Conservation (phyloP, 176 grass and related monocot genomes). For the Phoenix dactylifera region DNA sequence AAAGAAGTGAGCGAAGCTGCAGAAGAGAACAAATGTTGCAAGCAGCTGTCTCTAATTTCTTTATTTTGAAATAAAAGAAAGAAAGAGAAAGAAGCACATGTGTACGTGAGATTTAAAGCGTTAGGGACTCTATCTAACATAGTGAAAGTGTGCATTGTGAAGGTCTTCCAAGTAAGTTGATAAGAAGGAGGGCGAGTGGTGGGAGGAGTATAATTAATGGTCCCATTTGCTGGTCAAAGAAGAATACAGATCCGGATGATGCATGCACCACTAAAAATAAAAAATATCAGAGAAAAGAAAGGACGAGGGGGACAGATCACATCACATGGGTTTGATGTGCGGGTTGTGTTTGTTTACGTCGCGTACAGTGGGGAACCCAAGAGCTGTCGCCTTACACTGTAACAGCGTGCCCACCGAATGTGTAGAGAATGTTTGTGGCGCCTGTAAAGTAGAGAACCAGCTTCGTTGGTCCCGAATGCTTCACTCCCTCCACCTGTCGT, state of each 20-base stretch:
- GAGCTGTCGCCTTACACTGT: conserved; percentile 42
- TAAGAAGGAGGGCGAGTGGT: too few species aligned
- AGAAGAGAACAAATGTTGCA: too few species aligned
- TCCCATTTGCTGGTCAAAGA: conserved; percentile 2
- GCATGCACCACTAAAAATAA: background rate
- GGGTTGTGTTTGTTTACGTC: conserved; percentile 2
- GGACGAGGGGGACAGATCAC: background rate
- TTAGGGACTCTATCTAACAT: too few species aligned
- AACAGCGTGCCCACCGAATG: conserved; percentile 43
- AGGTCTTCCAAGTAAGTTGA: too few species aligned
- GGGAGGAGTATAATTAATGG: too few species aligned
- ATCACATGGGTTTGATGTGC: conserved; percentile 4
- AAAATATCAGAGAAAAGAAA: conserved; percentile 15
- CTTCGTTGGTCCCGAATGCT: conserved; percentile 29
- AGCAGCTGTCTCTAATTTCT: too few species aligned
- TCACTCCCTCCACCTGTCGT: conserved; percentile 30
- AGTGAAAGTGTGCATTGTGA: too few species aligned
- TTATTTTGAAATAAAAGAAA: too few species aligned
- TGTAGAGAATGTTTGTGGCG: conserved; percentile 43
- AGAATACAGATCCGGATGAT: background rate
- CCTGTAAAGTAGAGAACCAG: conserved; percentile 43
- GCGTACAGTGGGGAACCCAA: background rate
- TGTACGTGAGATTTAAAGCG: too few species aligned
- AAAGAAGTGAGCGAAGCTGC: too few species aligned
- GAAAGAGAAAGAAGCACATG: too few species aligned